A percentile compares a stretch with the other conserved stretches of the same genome.
phyloP scores from a whole-genome alignment of 805 yeast genomes.

The Wickerhamiella azyma region DNA sequence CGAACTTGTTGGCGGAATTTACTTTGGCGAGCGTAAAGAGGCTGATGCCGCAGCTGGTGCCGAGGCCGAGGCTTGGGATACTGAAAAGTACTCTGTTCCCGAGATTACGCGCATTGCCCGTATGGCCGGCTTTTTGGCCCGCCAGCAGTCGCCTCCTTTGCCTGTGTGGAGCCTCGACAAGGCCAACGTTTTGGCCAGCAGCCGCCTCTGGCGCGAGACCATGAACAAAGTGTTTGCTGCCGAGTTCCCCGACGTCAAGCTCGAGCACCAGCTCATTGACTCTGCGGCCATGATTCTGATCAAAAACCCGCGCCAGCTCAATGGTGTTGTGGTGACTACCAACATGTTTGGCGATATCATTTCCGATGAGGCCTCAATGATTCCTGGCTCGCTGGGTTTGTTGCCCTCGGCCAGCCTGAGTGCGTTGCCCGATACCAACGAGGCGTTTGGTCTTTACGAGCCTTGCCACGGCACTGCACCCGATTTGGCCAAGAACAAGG shows the following conservation, averaged over 20 bases:
- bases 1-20: conserved; percentile 95
- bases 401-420: conserved; percentile 94
- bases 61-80: conserved; percentile 72
- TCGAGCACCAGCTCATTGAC: conserved; percentile 92
- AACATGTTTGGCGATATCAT: conserved; percentile 98
- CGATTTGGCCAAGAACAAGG: conserved; percentile 74
- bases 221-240: conserved; percentile 70
- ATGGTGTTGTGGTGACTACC: conserved; percentile 83
- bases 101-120: conserved; percentile 93
- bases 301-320: conserved; percentile 78
- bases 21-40: conserved; percentile 91
- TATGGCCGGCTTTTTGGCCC: conserved; percentile 95
- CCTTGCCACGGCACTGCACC: conserved; percentile 99
- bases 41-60: conserved; percentile 50
- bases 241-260: conserved; percentile 79
- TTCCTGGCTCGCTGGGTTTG: conserved; percentile 93
- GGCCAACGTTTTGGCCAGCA: conserved; percentile 93
- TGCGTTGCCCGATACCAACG: conserved; percentile 88
- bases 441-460: conserved; percentile 91
- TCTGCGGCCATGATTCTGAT: conserved; percentile 98
- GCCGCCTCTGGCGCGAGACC: conserved; percentile 91
- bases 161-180: conserved; percentile 95
- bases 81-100: conserved; percentile 79
- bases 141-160: conserved; percentile 84
- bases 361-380: conserved; percentile 94